phyloP scores from a whole-genome alignment of 345 rosid species.

The Corymbia maculata region DNA sequence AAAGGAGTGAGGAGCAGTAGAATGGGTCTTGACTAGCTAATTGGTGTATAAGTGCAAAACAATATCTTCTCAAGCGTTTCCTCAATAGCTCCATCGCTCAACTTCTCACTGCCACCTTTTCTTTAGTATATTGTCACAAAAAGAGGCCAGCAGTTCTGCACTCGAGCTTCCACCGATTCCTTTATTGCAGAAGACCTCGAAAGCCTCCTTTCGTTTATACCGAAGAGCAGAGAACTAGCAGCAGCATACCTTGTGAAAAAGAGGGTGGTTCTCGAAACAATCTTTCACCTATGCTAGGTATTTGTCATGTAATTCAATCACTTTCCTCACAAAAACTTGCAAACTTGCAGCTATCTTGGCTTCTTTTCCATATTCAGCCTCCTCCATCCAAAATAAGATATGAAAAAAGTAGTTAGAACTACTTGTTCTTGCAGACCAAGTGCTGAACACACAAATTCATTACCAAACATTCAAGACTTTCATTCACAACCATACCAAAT shows the following conservation, averaged over 20 bases:
- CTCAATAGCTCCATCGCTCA: conserved; percentile 58
- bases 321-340: conserved; percentile 71
- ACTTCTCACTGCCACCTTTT: conserved; percentile 52
- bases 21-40: neutral
- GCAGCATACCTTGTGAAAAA: conserved; percentile 51
- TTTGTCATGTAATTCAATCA: conserved; percentile 73
- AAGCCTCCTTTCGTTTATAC: conserved; percentile 62
- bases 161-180: conserved; percentile 51
- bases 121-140: conserved; percentile 50
- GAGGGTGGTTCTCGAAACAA: conserved; percentile 64
- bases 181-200: conserved; percentile 52
- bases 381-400: neutral
- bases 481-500: neutral
- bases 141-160: conserved; percentile 50
- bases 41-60: neutral
- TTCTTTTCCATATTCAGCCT: neutral
- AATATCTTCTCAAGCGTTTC: conserved; percentile 51
- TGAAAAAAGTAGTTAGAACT: neutral
- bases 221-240: neutral
- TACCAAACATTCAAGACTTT: neutral
- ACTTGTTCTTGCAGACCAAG: conserved; percentile 46
- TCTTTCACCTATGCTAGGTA: conserved; percentile 57
- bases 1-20: neutral
- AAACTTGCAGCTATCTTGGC: neutral
- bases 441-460: neutral